Evolutionary conservation across 2,329 filamentous ascomycete species (phyloP).

Genomic region (Trichoderma brevicompactum): DNA sequence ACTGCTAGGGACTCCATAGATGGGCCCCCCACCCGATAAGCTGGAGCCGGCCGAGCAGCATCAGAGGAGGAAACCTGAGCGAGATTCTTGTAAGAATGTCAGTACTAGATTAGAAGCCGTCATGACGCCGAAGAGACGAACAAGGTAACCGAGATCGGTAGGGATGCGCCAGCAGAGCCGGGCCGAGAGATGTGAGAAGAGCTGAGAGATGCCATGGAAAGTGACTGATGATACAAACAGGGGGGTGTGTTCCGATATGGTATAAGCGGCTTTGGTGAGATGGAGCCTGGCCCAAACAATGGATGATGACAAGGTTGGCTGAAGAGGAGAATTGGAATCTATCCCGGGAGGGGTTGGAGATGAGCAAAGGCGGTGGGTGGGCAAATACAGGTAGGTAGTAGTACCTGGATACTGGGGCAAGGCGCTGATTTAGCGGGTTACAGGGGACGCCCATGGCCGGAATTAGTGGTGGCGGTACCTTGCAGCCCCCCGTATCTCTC

Average conservation of each 20-base stretch:
- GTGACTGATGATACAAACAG: not conserved
- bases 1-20: not conserved
- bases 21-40: not conserved
- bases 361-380: not conserved
- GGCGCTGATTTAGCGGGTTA: not conserved
- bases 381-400: no score
- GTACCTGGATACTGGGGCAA: not conserved
- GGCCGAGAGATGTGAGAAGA: not conserved
- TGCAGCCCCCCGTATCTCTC: constrained; percentile 1
- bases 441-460: not conserved
- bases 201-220: constrained; percentile 3
- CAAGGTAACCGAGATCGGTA: constrained; percentile 15
- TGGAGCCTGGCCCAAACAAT: not conserved
- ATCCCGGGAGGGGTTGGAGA: not conserved
- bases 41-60: not conserved
- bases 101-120: not conserved
- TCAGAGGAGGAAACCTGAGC: not conserved
- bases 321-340: constrained; percentile 3
- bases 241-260: not conserved
- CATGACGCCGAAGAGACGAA: not conserved
- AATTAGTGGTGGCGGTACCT: not conserved
- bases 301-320: not conserved
- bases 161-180: constrained; percentile 13
- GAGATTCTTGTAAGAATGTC: no score
- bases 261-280: constrained; percentile 6